These are phyloP conservation scores for Porogramme epimiltina DNA, from an alignment of 1,284 basidiomycete species.

Conservation along the genomic window DNA sequence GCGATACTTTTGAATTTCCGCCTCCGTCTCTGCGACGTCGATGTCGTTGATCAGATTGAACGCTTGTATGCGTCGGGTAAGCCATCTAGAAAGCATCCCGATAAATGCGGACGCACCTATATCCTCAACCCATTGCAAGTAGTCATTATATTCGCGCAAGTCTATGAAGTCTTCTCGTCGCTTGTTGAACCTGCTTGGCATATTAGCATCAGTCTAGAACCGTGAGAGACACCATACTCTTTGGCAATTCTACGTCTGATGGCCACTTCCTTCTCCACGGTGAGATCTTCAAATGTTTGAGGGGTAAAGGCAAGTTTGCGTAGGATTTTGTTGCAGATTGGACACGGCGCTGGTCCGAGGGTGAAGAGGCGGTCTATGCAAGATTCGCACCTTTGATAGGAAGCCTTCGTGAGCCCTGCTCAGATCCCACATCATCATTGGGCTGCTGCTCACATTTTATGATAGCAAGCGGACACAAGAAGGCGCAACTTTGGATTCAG, in stretches of 20 bases:
- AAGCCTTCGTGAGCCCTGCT: not conserved
- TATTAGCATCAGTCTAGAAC: not conserved
- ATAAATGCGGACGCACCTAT: slow-evolving; percentile 62
- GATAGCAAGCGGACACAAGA: slow-evolving; percentile 96
- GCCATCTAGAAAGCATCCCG: not conserved
- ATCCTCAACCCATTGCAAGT: slow-evolving; percentile 95
- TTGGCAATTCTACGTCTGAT: slow-evolving; percentile 86
- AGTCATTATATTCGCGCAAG: slow-evolving; percentile 90
- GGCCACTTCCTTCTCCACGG: slow-evolving; percentile 95
- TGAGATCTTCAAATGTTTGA: slow-evolving; percentile 96
- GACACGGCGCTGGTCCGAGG: slow-evolving; percentile 95
- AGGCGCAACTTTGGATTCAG: slow-evolving; percentile 93
- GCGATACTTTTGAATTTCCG: slow-evolving; percentile 78
- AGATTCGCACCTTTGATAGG: slow-evolving; percentile 81
- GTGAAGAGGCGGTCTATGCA: slow-evolving; percentile 98
- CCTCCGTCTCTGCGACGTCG: slow-evolving; percentile 85
- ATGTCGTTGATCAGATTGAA: slow-evolving; percentile 96
- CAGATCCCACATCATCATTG: not conserved
- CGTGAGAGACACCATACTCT: slow-evolving; percentile 58
- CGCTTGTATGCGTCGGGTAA: slow-evolving; percentile 63
- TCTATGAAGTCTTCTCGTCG: slow-evolving; percentile 87
- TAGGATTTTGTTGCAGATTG: slow-evolving; percentile 88
- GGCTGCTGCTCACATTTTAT: slow-evolving; percentile 80
- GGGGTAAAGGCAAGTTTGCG: slow-evolving; percentile 93
- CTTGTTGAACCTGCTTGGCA: slow-evolving; percentile 82